Evolutionary conservation across 23 red algal species (phyloP), one percentile per base, ranked within the genome.

Genomic region (Cyanidium caldarium): DNA sequence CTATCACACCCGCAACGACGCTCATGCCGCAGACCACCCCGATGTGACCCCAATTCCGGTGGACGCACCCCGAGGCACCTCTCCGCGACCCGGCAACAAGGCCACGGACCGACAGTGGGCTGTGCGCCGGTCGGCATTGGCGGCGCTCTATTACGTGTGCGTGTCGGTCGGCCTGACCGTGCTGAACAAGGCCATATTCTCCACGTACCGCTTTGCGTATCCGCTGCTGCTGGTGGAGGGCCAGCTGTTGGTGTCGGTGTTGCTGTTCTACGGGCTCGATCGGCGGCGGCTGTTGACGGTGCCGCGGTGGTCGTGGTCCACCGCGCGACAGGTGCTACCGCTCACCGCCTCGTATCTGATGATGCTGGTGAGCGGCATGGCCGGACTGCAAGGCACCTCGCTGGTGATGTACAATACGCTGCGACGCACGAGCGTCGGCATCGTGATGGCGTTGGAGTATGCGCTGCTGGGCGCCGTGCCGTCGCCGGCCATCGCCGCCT

Each of bases 381-480:
- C 66, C 35, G 88, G 80, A 0, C 67, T 86, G 20, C 66, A 69
- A 56, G 46, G 75, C 44, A 87, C 88, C 0, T 67, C 58, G 45
- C 71, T 94, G 14, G 44, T 94, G 10, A 86, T 94, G 76, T 94
- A 84, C 72, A 94, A 87, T 57, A 94, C 88, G 31, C 51, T 94
- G 7, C 58, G 88, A 16, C 68, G 82, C n/a, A 94, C 81, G 35
- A 80, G 75, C 40, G 72, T 86, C 35, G 46, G 82, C 34, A 81
- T 86, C 46, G 88, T 94, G 35, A 43, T 94, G 19, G 37, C 69
- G 0, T 73, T 94, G 58, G 74, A 94, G 51, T 58, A 35, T 16
- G 38, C 67, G 20, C 5, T 85, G 0, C 43, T 94, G 36, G 35
- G 67, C 19, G 58, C 45, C 29, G 35, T 66, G 2, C 51, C 76